These are phyloP conservation scores for Tubosaeta brunneosetosa DNA, from an alignment of 768 basidiomycete genomes.

Conservation along the genomic window DNA sequence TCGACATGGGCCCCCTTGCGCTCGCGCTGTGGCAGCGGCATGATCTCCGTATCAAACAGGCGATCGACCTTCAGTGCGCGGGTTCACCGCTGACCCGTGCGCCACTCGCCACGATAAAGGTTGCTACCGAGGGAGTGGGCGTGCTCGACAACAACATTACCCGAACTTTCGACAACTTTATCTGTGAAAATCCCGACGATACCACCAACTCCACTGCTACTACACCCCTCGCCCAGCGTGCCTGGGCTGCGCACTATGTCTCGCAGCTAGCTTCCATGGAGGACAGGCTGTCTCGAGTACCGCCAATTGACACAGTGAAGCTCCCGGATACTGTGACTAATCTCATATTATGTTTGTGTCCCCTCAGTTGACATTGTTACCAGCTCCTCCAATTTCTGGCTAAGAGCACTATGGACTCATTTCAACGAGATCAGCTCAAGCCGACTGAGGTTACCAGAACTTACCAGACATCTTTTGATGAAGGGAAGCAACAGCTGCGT, in stretches of 20 bases:
- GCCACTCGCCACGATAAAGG: slow-evolving; percentile 16
- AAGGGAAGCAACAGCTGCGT: slow-evolving; percentile 10
- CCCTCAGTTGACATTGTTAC: not conserved
- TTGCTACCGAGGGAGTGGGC: slow-evolving; percentile 7
- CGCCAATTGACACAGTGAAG: slow-evolving; percentile 25
- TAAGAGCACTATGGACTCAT: slow-evolving; percentile 21
- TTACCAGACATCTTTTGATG: slow-evolving; percentile 14
- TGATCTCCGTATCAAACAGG: slow-evolving; percentile 32
- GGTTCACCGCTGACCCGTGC: slow-evolving; percentile 11
- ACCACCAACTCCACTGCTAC: not conserved
- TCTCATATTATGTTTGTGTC: not conserved
- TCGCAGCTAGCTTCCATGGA: slow-evolving; percentile 22
- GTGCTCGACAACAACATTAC: slow-evolving; percentile 15
- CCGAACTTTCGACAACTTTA: slow-evolving; percentile 5
- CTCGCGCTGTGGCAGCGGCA: slow-evolving; percentile 28
- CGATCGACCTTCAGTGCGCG: slow-evolving; percentile 28
- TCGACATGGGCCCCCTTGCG: slow-evolving; percentile 29
- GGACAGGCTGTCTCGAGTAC: slow-evolving; percentile 17
- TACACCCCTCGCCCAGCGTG: slow-evolving; percentile 26
- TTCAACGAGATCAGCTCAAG: slow-evolving; percentile 26
- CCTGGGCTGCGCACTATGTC: slow-evolving; percentile 31
- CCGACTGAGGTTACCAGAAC: slow-evolving; percentile 21
- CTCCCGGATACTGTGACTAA: slow-evolving; percentile 17
- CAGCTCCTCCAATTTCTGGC: slow-evolving; percentile 27
- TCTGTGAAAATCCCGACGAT: slow-evolving; percentile 3